phyloP scores from a whole-genome alignment of 1,139 yeast genomes.

The Taiozyma sp. region DNA sequence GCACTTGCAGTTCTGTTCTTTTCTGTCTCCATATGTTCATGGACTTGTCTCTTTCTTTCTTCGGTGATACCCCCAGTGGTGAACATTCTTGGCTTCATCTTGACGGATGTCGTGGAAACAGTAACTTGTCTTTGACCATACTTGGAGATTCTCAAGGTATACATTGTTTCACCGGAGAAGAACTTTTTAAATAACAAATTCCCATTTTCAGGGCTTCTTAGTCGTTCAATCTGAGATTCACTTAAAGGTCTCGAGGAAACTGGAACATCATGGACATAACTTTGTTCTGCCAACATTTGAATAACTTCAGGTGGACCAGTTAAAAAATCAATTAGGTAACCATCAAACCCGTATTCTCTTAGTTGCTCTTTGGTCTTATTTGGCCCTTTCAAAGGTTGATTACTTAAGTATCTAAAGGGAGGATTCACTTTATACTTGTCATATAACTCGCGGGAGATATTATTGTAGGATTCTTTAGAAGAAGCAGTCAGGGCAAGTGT shows the following conservation, averaged over 20 bases:
- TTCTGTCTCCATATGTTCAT: conserved; percentile 19
- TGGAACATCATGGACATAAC: conserved; percentile 61
- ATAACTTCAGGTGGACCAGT: conserved; percentile 75
- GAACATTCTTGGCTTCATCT: conserved; percentile 30
- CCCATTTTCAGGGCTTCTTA: conserved; percentile 34
- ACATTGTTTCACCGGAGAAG: conserved; percentile 54
- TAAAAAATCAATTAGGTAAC: conserved; percentile 67
- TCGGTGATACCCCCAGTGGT: conserved; percentile 41
- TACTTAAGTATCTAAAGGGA: conserved; percentile 41
- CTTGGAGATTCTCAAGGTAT: conserved; percentile 46
- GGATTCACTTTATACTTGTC: conserved; percentile 33
- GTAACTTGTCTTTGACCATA: conserved; percentile 54
- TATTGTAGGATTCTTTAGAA: conserved; percentile 39
- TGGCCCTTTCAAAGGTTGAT: conserved; percentile 20
- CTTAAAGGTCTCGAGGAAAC: conserved; percentile 36
- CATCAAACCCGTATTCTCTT: conserved; percentile 63
- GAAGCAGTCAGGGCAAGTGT: conserved; percentile 51
- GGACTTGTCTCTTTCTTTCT: conserved; percentile 22
- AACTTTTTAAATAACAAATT: conserved; percentile 48
- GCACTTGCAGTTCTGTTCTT: conserved; percentile 14
- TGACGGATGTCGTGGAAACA: conserved; percentile 22
- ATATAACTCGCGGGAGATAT: conserved; percentile 37
- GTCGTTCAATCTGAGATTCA: conserved; percentile 33
- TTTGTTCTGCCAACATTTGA: conserved; percentile 63
- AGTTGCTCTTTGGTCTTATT: conserved; percentile 35